Percentiles rank a stretch among this genome's conserved stretches.
These are phyloP conservation scores for Bipolaris oryzae DNA, from an alignment of 2,329 filamentous ascomycete species.

Conservation along the genomic window DNA sequence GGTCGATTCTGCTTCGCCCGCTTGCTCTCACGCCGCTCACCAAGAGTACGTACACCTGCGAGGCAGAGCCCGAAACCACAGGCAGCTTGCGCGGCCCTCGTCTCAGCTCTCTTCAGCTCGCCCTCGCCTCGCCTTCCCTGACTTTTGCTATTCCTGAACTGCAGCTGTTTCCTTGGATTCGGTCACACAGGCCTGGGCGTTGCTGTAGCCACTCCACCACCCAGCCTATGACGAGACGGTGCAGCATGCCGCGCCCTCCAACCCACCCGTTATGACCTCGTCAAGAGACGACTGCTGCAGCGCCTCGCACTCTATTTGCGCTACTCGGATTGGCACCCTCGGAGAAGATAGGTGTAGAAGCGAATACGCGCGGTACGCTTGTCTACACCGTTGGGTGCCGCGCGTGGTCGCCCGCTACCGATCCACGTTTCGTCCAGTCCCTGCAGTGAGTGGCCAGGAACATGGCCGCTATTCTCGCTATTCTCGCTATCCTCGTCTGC, in stretches of 20 bases:
- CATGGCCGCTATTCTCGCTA: too few species aligned
- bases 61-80: neutral
- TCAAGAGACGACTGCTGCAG: too few species aligned
- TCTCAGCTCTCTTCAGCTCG: neutral
- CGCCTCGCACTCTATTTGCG: too few species aligned
- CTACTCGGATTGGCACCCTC: too few species aligned
- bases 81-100: neutral
- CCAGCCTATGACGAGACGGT: conserved; percentile 4
- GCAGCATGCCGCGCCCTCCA: neutral
- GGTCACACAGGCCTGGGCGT: neutral
- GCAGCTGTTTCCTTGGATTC: neutral
- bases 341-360: too few species aligned
- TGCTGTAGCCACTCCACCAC: neutral
- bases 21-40: too few species aligned
- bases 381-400: neutral
- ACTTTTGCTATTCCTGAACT: too few species aligned
- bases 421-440: too few species aligned
- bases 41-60: neutral
- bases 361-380: neutral
- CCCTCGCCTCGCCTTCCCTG: neutral
- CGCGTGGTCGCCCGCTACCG: too few species aligned
- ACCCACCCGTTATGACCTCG: neutral
- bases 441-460: too few species aligned
- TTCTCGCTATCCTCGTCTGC: too few species aligned
- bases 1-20: too few species aligned